Conservation (phyloP, 345 rosid genomes). For the Eutrema japonicum region DNA sequence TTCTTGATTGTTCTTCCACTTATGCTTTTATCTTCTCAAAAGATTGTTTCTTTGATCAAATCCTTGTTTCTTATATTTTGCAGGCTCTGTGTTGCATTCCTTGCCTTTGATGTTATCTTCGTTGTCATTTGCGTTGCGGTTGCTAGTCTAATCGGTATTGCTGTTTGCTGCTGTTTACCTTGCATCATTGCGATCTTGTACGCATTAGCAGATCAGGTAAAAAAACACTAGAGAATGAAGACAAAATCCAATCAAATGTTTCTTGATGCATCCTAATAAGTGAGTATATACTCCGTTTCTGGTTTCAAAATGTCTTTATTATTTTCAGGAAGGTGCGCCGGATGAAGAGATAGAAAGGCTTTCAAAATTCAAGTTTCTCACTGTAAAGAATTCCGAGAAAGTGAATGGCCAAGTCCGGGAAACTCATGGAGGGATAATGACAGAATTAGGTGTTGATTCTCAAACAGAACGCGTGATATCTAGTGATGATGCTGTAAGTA, state of each 20-base stretch:
- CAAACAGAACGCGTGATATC: conserved; percentile 55
- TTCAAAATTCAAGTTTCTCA: conserved; percentile 37
- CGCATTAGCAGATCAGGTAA: conserved; percentile 81
- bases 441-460: conserved; percentile 57
- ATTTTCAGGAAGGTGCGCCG: conserved; percentile 47
- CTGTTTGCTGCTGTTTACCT: conserved; percentile 94
- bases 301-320: neutral
- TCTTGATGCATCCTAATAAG: conserved; percentile 11
- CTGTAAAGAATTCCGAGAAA: conserved; percentile 33
- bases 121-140: conserved; percentile 71
- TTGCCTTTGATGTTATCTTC: conserved; percentile 81
- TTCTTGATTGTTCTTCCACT: neutral
- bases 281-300: neutral
- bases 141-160: conserved; percentile 81
- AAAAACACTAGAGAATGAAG: conserved; percentile 1
- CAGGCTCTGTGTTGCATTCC: conserved; percentile 89
- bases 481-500: conserved; percentile 80
- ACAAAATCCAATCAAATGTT: neutral
- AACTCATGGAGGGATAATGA: conserved; percentile 67
- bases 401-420: conserved; percentile 53
- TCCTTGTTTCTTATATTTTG: conserved; percentile 32
- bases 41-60: conserved; percentile 11
- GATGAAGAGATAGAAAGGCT: conserved; percentile 44
- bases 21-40: neutral
- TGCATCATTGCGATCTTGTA: conserved; percentile 89